Base-by-base conservation (phyloP, 148 eudicot genomes). In the Silene latifolia region DNA sequence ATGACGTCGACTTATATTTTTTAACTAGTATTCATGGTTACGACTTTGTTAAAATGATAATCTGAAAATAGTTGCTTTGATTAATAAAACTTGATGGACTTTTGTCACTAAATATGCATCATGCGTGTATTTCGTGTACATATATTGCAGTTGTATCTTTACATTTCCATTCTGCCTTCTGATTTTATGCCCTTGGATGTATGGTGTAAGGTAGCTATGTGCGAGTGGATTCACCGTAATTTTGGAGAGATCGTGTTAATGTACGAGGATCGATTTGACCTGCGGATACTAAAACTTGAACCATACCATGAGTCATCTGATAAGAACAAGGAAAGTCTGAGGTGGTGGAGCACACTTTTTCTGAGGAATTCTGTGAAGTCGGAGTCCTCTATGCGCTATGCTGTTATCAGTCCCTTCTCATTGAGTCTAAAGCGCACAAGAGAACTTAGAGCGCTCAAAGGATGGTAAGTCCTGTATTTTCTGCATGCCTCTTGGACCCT, bases 211-310 rank as follows among this genome's bases (percentile, higher is more conserved):
- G 96, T 88, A 80, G 95, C 93, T 2, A 74, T 95, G 87, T 82
- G 83, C 61, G 96, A 88, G 81, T 95, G 98, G 98, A 67, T 95
- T 79, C 89, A 89, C 79, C 96, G 88, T 81, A 95, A 95, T 85
- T 87, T 95, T 79, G 91, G 87, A 58, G 87, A 91, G 32, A 90
- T 95, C 78, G 91, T 86, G 58, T 87, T 92, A 46, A 90, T 95
- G 99, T 95, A 95, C 25, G 99, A 92, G 79, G 99, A 95, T 76
- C 87, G 87, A 53, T 90, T 95, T 82, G 96, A 95, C 72, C 84
- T 92, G 11, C 74, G 86, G 74, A 88, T 86, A 23, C 88, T 95
- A 58, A 87, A 89, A 76, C 82, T 71, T 27, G 88, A 74, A 62
- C 73, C 78, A 19, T 76, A 79, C 77, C 84, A 81, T 64, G 85